Base-by-base conservation (phyloP, 495 filamentous ascomycete genomes). In the Hypoxylon intermedium region DNA sequence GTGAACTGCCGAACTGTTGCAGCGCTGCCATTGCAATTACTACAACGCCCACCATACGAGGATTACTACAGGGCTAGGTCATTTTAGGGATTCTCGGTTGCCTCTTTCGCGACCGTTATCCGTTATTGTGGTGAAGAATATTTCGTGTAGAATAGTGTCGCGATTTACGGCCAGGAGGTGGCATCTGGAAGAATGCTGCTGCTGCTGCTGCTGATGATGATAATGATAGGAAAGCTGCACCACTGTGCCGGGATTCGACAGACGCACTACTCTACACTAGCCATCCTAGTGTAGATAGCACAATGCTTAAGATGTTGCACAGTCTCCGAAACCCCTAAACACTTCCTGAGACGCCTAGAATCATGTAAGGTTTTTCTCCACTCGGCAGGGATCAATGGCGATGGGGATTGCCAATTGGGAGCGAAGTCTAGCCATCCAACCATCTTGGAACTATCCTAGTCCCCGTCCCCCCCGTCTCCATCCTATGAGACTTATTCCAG, bases 311-410 rank as follows among this genome's bases (percentile, higher is more conserved):
- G n/a, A n/a, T n/a, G n/a, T n/a, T n/a, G n/a, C n/a, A n/a, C n/a
- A n/a, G n/a, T n/a, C n/a, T n/a, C n/a, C n/a, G n/a, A n/a, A n/a
- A 37, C 34, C 48, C 43, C 60, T 53, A 64, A 64, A 64, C 61
- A 54, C 49, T 54, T 63, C 53, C 60, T 63, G 60, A 63, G 60
- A 63, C 60, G 45, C 45, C 42, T 34, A n/a, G 12, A 34, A 11
- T 9, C 4, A 30, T 30, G 26, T 38, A 38, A 6, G 36, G 3
- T 5, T 26, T 58, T 63, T 59, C 61, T 54, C 61, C 61, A 64
- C 61, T 30, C 36, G 21, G 21, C 49, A 58, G 55, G 61, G 46
- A 51, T 63, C 33, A 9, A 9, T 48, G 50, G 50, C 43, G 50
- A 55, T 51, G 58, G 26, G 26, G 41, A 26, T 42, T 44, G 31